Percentiles rank a stretch among this genome's conserved stretches.
These are phyloP conservation scores for Yamadazyma sp. DNA, from an alignment of 1,139 yeast genomes.

Conservation along the genomic window DNA sequence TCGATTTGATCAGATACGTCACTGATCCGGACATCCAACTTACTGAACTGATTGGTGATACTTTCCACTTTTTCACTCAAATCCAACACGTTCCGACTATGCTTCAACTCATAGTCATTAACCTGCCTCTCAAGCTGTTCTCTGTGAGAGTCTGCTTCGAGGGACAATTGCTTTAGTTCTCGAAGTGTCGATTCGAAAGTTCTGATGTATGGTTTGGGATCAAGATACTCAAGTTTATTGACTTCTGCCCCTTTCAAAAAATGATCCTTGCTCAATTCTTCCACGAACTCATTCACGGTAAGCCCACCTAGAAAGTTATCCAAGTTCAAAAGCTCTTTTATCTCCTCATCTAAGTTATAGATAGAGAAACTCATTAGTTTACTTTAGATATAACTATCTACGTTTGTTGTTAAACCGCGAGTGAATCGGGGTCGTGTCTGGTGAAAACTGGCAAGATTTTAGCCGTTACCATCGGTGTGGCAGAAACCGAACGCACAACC, in stretches of 20 bases:
- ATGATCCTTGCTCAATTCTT: constrained; percentile 75
- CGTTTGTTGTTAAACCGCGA: not conserved
- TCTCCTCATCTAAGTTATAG: constrained; percentile 66
- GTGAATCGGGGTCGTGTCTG: not conserved
- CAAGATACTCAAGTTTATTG: constrained; percentile 57
- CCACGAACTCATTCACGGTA: constrained; percentile 80
- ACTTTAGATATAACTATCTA: not conserved
- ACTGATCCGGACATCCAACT: constrained; percentile 60
- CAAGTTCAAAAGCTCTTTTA: constrained; percentile 62
- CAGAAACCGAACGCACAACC: too few species aligned
- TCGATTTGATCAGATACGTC: constrained; percentile 63
- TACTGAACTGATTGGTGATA: constrained; percentile 49
- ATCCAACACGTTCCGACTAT: constrained; percentile 63
- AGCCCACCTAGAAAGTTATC: constrained; percentile 72
- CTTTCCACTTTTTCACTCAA: constrained; percentile 51
- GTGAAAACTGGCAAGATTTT: too few species aligned
- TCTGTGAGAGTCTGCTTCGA: constrained; percentile 53
- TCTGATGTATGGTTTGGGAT: constrained; percentile 93
- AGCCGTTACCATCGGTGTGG: too few species aligned
- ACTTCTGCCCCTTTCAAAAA: constrained; percentile 55
- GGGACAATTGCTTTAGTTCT: constrained; percentile 61
- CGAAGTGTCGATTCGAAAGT: constrained; percentile 85
- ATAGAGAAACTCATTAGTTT: constrained; percentile 42
- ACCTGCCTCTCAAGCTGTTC: constrained; percentile 55
- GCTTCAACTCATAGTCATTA: constrained; percentile 61